A percentile compares a stretch with the other conserved stretches of the same genome.
Evolutionary conservation across 1,139 yeast species (phyloP).

Genomic region (Sporopachydermia cereana): DNA sequence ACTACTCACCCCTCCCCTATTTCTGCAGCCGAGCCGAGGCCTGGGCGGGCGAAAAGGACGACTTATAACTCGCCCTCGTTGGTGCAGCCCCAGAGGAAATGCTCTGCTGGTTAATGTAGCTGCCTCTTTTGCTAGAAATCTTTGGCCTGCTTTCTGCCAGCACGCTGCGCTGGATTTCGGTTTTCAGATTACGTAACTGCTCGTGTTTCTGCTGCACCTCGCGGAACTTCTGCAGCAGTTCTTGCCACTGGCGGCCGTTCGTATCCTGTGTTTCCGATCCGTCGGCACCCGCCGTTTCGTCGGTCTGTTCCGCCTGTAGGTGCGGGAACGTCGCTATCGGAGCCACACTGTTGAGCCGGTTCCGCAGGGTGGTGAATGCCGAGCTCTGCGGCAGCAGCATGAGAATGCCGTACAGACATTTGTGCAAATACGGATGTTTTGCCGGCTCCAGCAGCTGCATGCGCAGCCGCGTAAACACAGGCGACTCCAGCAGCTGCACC

Average conservation of each 20-base stretch:
- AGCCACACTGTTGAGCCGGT: slow-evolving; percentile 53
- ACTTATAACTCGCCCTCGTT: no score
- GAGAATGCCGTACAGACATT: slow-evolving; percentile 80
- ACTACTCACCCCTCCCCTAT: no score
- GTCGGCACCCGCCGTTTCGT: slow-evolving; percentile 4
- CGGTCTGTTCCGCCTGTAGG: background rate
- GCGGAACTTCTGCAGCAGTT: slow-evolving; percentile 50
- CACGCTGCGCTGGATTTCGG: background rate
- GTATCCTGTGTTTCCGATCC: slow-evolving; percentile 10
- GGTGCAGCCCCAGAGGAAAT: background rate
- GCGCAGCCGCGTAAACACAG: slow-evolving; percentile 80
- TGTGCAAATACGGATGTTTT: slow-evolving; percentile 68
- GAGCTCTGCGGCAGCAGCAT: slow-evolving; percentile 94
- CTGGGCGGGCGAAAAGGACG: no score
- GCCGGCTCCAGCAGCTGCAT: slow-evolving; percentile 83
- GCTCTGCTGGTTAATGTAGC: background rate
- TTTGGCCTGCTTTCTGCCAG: background rate
- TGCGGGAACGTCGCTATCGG: slow-evolving; percentile 12
- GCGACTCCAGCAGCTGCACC: slow-evolving; percentile 75
- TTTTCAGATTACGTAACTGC: slow-evolving; percentile 11
- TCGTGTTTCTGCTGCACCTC: slow-evolving; percentile 50
- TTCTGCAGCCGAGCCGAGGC: no score
- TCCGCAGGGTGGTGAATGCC: slow-evolving; percentile 75
- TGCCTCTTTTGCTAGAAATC: slow-evolving; percentile 2
- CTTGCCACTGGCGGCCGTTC: slow-evolving; percentile 29